Evolutionary conservation across 164 flowering plant genomes (phyloP).

Genomic region (Kingdonia uniflora): DNA sequence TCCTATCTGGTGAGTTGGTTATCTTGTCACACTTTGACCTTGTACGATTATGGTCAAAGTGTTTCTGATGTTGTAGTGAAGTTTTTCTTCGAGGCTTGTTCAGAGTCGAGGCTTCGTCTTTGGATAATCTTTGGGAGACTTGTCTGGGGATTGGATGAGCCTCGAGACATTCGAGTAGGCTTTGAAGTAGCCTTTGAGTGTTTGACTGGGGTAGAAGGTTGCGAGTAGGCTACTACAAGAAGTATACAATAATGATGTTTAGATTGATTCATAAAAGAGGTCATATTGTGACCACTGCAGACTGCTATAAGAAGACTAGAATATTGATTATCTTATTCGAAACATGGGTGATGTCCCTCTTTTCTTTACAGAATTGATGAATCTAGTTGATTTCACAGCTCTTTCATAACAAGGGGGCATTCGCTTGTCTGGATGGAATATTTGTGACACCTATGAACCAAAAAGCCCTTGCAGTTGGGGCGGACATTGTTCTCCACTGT

Average conservation of each 20-base stretch:
- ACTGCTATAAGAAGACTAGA: slow-evolving; percentile 87
- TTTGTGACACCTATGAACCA: slow-evolving; percentile 94
- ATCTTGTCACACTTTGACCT: too few relatives aligned
- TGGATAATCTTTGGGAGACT: too few relatives aligned
- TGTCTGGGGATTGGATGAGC: too few relatives aligned
- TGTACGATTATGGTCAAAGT: too few relatives aligned
- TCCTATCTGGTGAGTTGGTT: too few relatives aligned
- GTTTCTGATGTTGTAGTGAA: too few relatives aligned
- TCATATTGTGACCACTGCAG: slow-evolving; percentile 90
- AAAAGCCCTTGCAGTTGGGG: slow-evolving; percentile 90
- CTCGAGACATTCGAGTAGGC: too few relatives aligned
- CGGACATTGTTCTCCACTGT: slow-evolving; percentile 88
- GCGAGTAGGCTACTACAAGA: too few relatives aligned
- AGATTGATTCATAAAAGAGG: slow-evolving; percentile 95
- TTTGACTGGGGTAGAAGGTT: too few relatives aligned
- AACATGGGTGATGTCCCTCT: slow-evolving; percentile 89
- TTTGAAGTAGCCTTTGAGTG: too few relatives aligned
- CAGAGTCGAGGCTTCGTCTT: too few relatives aligned
- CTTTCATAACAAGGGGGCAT: slow-evolving; percentile 77
- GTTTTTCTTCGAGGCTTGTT: too few relatives aligned
- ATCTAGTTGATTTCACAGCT: slow-evolving; percentile 77
- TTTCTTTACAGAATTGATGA: slow-evolving; percentile 96
- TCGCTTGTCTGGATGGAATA: slow-evolving; percentile 87
- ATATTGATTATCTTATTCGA: slow-evolving; percentile 68
- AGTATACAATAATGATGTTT: slow-evolving; percentile 77